A percentile compares a stretch with the other conserved stretches of the same genome.
Conservation (phyloP, 2,329 filamentous ascomycete species). For the Hirsutella minnesotensis region DNA sequence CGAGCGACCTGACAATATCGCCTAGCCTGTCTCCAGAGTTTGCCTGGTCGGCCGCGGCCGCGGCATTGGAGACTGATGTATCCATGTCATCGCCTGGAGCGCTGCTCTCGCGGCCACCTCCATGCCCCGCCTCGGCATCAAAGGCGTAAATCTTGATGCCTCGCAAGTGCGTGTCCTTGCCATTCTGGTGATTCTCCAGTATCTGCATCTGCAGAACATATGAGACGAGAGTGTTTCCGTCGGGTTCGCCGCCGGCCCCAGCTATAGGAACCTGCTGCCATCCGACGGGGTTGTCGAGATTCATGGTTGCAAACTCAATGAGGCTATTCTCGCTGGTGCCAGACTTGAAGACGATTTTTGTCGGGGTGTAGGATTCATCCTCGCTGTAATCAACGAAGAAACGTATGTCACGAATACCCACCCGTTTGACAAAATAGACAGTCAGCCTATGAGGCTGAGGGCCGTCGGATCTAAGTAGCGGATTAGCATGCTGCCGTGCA, state of each 20-base stretch:
- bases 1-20: constrained; percentile 16
- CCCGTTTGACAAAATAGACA: constrained; percentile 75
- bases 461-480: constrained; percentile 53
- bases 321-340: constrained; percentile 88
- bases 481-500: not conserved
- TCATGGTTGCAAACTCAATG: constrained; percentile 74
- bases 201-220: constrained; percentile 87
- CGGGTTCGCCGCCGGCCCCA: constrained; percentile 43
- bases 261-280: constrained; percentile 75
- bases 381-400: constrained; percentile 83
- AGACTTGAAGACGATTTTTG: constrained; percentile 77
- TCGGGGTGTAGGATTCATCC: constrained; percentile 95
- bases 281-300: constrained; percentile 66
- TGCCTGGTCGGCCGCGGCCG: constrained; percentile 3
- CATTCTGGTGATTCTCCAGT: constrained; percentile 96
- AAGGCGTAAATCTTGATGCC: constrained; percentile 76
- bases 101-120: constrained; percentile 24
- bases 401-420: constrained; percentile 66
- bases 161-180: constrained; percentile 95
- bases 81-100: constrained; percentile 16
- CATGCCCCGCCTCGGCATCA: constrained; percentile 34
- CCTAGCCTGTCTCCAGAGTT: constrained; percentile 10
- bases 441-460: constrained; percentile 74
- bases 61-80: constrained; percentile 8
- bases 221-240: constrained; percentile 66